Base-by-base conservation (phyloP, 768 basidiomycete genomes). In the Amanita fuliginea region DNA sequence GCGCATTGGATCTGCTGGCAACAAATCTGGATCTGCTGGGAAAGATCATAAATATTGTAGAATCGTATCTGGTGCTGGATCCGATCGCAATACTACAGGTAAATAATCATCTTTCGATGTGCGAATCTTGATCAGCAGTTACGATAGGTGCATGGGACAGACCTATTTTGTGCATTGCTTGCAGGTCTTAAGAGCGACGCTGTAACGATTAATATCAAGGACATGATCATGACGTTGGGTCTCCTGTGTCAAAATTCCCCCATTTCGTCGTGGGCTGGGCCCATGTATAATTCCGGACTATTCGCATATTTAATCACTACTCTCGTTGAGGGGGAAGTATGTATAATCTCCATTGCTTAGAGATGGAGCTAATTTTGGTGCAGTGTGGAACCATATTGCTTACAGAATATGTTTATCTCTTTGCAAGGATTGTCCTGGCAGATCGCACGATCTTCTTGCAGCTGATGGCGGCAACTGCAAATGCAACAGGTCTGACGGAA, bases 61-160 rank as follows among this genome's bases (percentile, higher is more conserved):
- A 90, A 60, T 81, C 84, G 4, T 94, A 92, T 60, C 67, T 88
- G 51, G 62, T 95, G n/a, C 69, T 88, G 14, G 84, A 88, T 62
- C 77, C 78, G 0, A 52, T 64, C 14, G 57, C 65, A 8, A 70
- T 93, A 51, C 62, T 91, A 42, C 76, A 81, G 69, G 90, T 87
- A 53, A 50, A 21, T 28, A 16, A 11, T 33, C 26, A 7, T 2
- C 9, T 11, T 26, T 18, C 36, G 21, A 6, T 40, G 10, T 8
- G 6, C 6, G 16, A 26, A 10, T 13, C 6, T 11, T 11, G 8
- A 34, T 33, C 48, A 33, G 34, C 43, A 22, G 22, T 6, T 46
- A 50, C 24, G 35, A 10, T 52, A 90, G 86, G 67, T 62, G 10
- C 72, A 71, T 57, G 75, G 75, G 6, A 51, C 63, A n/a, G 72